Base-by-base conservation (phyloP, 192 early-diverging fungal genomes). In the Rhizophagus sp. region DNA sequence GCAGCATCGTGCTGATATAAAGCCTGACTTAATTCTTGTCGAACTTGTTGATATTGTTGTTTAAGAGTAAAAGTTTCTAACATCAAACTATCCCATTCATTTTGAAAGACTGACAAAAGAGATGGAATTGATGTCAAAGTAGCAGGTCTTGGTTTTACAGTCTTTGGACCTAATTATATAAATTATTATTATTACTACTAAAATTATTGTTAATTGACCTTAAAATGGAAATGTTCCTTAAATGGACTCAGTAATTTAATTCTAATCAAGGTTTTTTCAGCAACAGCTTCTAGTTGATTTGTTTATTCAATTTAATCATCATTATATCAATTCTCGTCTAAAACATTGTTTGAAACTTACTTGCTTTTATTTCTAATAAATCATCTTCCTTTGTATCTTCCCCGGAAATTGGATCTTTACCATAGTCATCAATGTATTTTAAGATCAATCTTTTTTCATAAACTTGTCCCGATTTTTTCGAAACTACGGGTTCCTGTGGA, bases 1-100 rank as follows among this genome's bases (percentile, higher is more conserved):
- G 96, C 95, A 30, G 98, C 98, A 84, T 99, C 98, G 80, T 97
- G 93, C 84, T 97, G 95, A 84, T 98, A 99, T 65, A 99, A 85
- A 1, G 97, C 96, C 84, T 95, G 94, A 47, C 94, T 92, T 57
- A 99, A 89, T 83, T 99, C 97, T 85, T 96, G 95, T 52, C 95
- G 91, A 34, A 95, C 91, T 75, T 94, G 91, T 82, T 95, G 91
- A 84, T 97, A 94, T 84, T 98, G 95, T 84, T 95, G 93, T 83
- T 96, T 96, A 75, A 99, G 89, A 49, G 91, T 91, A 82, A 94
- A 95, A 3, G 97, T 95, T 87, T 99, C 98, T 33, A 99, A 88
- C 88, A 98, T 96, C 19, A 95, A 85, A n/a, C 95, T 88, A 80
- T 99, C 98, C 94, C 95, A 99, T 82, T 99, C 98, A 83, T 96